phyloP scores from a whole-genome alignment of 192 early-diverging fungal genomes.

The Spizellomyces punctatus region DNA sequence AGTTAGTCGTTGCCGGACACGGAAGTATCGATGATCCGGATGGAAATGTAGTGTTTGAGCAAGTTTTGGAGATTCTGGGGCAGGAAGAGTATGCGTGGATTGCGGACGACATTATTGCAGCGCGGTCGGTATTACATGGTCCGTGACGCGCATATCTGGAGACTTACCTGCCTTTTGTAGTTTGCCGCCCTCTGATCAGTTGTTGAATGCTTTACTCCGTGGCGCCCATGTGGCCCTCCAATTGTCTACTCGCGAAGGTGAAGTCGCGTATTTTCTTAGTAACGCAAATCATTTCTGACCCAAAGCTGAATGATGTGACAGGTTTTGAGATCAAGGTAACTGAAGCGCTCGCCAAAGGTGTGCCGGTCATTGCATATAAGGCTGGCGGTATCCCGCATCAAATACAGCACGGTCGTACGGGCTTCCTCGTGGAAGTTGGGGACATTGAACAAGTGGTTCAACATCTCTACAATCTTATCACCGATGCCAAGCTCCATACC shows the following conservation, averaged over 20 bases:
- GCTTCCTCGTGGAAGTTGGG: conserved; percentile 68
- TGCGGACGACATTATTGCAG: conserved; percentile 20
- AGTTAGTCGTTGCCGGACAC: conserved; percentile 76
- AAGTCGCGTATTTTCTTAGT: background rate
- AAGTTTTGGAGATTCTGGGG: conserved; percentile 45
- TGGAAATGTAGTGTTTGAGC: conserved; percentile 54
- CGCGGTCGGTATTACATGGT: background rate
- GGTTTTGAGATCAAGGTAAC: conserved; percentile 86
- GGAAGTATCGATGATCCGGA: conserved; percentile 86
- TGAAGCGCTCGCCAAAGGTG: conserved; percentile 68
- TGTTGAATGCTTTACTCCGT: conserved; percentile 72
- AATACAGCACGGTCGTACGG: conserved; percentile 67
- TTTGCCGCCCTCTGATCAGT: conserved; percentile 77
- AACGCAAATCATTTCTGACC: background rate
- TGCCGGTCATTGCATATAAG: conserved; percentile 66
- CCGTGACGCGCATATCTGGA: conserved; percentile 1
- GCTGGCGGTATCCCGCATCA: conserved; percentile 82
- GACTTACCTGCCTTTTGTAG: conserved; percentile 22
- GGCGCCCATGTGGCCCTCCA: conserved; percentile 75
- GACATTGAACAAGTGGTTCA: conserved; percentile 63
- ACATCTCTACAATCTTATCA: conserved; percentile 60
- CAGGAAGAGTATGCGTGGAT: conserved; percentile 21
- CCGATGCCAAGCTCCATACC: conserved; percentile 54
- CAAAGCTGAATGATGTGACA: background rate
- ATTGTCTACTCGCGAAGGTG: conserved; percentile 73